Evolutionary conservation across 371 early-diverging fungal genomes (phyloP), one percentile per base, ranked within the genome.

Genomic region (Mucor racemosus): DNA sequence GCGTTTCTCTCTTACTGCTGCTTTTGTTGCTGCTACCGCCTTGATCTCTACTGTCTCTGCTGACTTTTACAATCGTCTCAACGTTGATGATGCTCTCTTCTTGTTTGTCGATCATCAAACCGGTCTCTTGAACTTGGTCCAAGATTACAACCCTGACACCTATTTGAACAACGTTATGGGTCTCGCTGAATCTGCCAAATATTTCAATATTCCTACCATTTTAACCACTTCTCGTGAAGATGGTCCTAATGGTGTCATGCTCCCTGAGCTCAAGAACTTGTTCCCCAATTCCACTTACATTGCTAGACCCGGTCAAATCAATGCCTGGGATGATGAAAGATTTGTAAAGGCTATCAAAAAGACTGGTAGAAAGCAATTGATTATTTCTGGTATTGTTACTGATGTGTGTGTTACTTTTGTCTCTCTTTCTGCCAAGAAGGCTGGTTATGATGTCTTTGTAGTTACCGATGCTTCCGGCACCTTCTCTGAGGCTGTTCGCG

Each of bases 281-380:
- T 75, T 71, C 66, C 72, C 72, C 39, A 39, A 71, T 59, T 65
- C 66, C 36, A 64, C 68, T 46, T 64, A 61, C 35, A 63, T 71
- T 56, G 53, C 65, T n/a, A 68, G 72, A 55, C 75, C 68, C 62
- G 71, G 72, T 65, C 68, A 71, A 71, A 68, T 75, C 65, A 75
- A 75, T 42, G 72, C 75, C 39, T 71, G 72, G 75, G 75, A 75
- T 42, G 46, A 60, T 15, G 60, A 59, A 42, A 61, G 64, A 9
- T 72, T 75, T 31, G 26, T 53, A 15, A 13, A 64, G 35, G 75
- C 71, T 66, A 69, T 75, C 64, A 65, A 68, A 56, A 60, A 64
- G 55, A 71, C 75, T 38, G 71, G 72, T 58, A 68, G 68, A 62
- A 71, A 71, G 62, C 71, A 71, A 62, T 65, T 74, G 68, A 36